Conservation (phyloP, 140 eudicot genomes). For the Bidens hawaiensis region DNA sequence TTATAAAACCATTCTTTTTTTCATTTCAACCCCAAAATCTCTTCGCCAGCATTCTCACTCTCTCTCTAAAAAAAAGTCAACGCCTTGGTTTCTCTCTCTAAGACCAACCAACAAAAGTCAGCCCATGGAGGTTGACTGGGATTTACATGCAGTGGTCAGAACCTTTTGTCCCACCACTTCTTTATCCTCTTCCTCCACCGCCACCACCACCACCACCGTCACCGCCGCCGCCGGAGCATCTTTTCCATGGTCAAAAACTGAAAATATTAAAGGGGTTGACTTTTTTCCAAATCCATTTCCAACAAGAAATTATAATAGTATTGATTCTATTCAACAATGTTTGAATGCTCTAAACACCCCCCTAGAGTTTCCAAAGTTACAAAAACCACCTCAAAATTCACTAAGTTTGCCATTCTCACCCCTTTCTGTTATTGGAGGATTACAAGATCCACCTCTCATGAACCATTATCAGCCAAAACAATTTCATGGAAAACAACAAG, state of each 20-base stretch:
- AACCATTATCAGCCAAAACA: constrained; percentile 24
- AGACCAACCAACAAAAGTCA: constrained; percentile 8
- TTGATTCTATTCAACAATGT: constrained; percentile 42
- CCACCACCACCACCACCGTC: constrained; percentile 9
- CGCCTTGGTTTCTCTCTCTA: constrained; percentile 34
- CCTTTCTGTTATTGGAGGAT: constrained; percentile 66
- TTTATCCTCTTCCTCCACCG: constrained; percentile 26
- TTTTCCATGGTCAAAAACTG: constrained; percentile 21
- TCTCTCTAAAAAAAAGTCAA: constrained; percentile 38
- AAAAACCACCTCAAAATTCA: constrained; percentile 30
- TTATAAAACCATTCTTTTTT: constrained; percentile 23
- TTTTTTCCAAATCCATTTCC: constrained; percentile 44
- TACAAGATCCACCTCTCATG: constrained; percentile 49
- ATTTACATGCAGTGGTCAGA: constrained; percentile 92
- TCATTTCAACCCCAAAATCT: constrained; percentile 34
- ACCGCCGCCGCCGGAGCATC: constrained; percentile 10
- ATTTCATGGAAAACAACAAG: constrained; percentile 38
- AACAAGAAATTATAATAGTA: constrained; percentile 21
- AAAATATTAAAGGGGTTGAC: constrained; percentile 18
- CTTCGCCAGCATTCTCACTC: neutral
- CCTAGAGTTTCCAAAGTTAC: constrained; percentile 20
- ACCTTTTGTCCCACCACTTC: constrained; percentile 56
- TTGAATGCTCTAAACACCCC: constrained; percentile 32
- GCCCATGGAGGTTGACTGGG: constrained; percentile 91
- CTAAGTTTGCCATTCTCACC: constrained; percentile 53